Conservation (phyloP, 306 rosid genomes). For the Begonia peltatifolia region DNA sequence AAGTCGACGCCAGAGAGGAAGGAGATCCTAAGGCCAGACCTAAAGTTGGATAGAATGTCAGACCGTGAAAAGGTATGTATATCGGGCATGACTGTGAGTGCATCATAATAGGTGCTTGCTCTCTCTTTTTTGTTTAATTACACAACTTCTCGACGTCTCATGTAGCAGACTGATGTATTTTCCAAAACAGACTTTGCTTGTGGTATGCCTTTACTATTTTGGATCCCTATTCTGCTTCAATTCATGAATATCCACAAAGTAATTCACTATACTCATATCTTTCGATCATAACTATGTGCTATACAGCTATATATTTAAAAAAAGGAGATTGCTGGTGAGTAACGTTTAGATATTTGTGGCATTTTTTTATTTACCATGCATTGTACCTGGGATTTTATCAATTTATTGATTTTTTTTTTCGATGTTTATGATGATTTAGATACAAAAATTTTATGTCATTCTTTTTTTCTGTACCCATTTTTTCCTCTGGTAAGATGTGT, state of each 20-base stretch:
- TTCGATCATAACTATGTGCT: background rate
- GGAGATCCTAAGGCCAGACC: constrained; percentile 21
- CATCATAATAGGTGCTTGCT: background rate
- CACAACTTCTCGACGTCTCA: background rate
- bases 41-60: constrained; percentile 53
- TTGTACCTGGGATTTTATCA: too few species aligned
- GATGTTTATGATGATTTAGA: too few species aligned
- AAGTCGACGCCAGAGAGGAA: constrained; percentile 60
- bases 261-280: too few species aligned
- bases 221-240: too few species aligned
- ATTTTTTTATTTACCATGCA: too few species aligned
- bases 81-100: too few species aligned
- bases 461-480: constrained; percentile 2
- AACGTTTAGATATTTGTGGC: too few species aligned
- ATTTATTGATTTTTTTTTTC: constrained; percentile 5
- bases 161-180: too few species aligned
- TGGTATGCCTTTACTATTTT: background rate
- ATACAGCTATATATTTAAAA: too few species aligned
- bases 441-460: background rate
- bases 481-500: background rate
- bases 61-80: constrained; percentile 58
- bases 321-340: too few species aligned
- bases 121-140: background rate
- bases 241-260: too few species aligned
- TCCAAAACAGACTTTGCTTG: background rate